Conservation (phyloP, 2,329 filamentous ascomycete species). For the Magnaporthales sp. region DNA sequence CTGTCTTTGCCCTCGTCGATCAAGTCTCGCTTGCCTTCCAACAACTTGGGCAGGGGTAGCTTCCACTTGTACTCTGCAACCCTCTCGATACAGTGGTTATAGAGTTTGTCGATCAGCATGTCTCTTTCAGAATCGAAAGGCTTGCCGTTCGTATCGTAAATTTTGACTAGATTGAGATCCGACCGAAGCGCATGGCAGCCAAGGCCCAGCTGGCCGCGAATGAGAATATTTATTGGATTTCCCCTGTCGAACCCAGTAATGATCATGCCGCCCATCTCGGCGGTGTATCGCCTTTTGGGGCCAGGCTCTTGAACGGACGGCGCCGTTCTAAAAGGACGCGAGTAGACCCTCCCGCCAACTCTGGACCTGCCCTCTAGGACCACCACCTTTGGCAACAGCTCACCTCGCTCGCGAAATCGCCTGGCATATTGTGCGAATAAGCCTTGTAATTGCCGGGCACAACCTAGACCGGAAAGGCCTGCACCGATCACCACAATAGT, state of each 20-base stretch:
- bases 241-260: conserved; percentile 95
- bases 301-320: neutral
- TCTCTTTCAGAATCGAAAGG: conserved; percentile 74
- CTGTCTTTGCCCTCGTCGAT: conserved; percentile 80
- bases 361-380: conserved; percentile 80
- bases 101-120: conserved; percentile 78
- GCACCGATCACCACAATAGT: conserved; percentile 84
- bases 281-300: conserved; percentile 55
- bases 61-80: conserved; percentile 88
- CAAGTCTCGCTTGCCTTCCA: conserved; percentile 74
- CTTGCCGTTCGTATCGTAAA: conserved; percentile 77
- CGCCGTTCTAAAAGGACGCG: conserved; percentile 47
- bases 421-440: conserved; percentile 73
- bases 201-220: conserved; percentile 82
- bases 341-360: conserved; percentile 90
- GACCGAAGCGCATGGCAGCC: conserved; percentile 73
- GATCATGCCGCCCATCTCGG: conserved; percentile 97
- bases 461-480: conserved; percentile 87
- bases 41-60: conserved; percentile 55
- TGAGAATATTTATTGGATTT: conserved; percentile 84
- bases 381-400: conserved; percentile 65
- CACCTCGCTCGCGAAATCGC: conserved; percentile 53
- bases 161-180: conserved; percentile 53
- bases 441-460: conserved; percentile 84
- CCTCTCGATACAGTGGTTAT: conserved; percentile 89